Evolutionary conservation across 331 rosid species (phyloP).

Genomic region (Arachis monticola): DNA sequence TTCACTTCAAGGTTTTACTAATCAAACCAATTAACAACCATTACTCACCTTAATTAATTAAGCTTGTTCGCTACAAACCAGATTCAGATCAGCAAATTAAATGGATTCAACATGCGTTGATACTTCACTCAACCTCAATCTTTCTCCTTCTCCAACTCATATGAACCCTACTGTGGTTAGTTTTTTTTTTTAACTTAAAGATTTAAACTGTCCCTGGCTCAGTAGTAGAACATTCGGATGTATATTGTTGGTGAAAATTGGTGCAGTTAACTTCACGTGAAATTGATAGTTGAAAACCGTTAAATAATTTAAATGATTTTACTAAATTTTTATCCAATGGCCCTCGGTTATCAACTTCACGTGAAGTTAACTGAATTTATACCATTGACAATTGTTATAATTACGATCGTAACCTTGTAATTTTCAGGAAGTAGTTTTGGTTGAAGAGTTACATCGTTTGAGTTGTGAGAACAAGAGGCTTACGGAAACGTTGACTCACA

Average conservation of each 20-base stretch:
- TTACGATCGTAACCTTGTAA: too few species aligned
- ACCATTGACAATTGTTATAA: too few species aligned
- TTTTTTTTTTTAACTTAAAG: neutral
- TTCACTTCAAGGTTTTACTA: neutral
- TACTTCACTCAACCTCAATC: constrained; percentile 69
- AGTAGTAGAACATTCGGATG: too few species aligned
- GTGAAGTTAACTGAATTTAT: too few species aligned
- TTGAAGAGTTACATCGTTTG: constrained; percentile 60
- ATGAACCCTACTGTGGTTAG: neutral
- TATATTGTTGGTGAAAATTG: too few species aligned
- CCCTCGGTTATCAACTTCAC: too few species aligned
- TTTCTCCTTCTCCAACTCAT: constrained; percentile 42
- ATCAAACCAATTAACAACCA: neutral
- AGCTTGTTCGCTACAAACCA: neutral
- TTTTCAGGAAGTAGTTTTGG: constrained; percentile 44
- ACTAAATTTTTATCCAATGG: too few species aligned
- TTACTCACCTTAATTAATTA: neutral
- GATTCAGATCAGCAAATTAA: neutral
- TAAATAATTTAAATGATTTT: too few species aligned
- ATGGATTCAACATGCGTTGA: constrained; percentile 57
- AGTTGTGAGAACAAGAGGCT: constrained; percentile 75
- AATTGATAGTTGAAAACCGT: too few species aligned
- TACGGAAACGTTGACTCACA: constrained; percentile 41
- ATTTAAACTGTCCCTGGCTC: too few species aligned
- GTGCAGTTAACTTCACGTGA: too few species aligned